phyloP scores from a whole-genome alignment of 352 stramenopile genomes.

The Pythium brassicae region DNA sequence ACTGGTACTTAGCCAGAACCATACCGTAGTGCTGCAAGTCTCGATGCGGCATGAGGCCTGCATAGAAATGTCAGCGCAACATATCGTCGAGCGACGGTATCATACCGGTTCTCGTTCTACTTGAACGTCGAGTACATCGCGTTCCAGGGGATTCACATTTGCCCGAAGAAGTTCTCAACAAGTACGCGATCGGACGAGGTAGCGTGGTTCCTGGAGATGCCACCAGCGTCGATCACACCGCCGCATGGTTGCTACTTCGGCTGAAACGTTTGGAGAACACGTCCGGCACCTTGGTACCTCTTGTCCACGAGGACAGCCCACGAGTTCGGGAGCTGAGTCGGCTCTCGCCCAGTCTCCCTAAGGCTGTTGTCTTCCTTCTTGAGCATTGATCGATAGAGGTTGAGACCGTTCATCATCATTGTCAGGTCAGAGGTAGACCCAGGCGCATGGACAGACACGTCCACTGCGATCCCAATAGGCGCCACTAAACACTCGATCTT shows the following conservation, averaged over 20 bases:
- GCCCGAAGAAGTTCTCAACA: conserved; percentile 17
- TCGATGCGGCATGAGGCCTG: conserved; percentile 10
- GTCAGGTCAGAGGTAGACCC: conserved; percentile 15
- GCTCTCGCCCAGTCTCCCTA: conserved; percentile 5
- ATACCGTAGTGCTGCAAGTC: conserved; percentile 13
- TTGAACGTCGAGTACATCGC: conserved; percentile 15
- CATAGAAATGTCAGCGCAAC: conserved; percentile 20
- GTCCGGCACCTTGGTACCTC: conserved; percentile 5
- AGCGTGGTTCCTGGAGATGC: conserved; percentile 13
- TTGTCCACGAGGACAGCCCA: conserved; percentile 15
- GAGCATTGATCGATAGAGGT: conserved; percentile 7
- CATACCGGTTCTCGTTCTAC: conserved; percentile 15
- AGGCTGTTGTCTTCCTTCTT: not conserved
- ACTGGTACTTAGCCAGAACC: conserved; percentile 13
- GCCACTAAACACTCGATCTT: conserved; percentile 16
- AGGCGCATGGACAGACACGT: conserved; percentile 8
- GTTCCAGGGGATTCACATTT: conserved; percentile 14
- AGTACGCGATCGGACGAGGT: conserved; percentile 17
- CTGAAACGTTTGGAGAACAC: not conserved
- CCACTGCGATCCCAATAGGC: conserved; percentile 4
- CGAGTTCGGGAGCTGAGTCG: conserved; percentile 1
- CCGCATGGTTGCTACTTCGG: not conserved
- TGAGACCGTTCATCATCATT: conserved; percentile 10
- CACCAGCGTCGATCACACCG: conserved; percentile 2
- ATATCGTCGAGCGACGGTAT: conserved; percentile 13